These are phyloP conservation scores for Taiozyma onychis DNA, from an alignment of 1,139 yeast genomes.

Conservation along the genomic window DNA sequence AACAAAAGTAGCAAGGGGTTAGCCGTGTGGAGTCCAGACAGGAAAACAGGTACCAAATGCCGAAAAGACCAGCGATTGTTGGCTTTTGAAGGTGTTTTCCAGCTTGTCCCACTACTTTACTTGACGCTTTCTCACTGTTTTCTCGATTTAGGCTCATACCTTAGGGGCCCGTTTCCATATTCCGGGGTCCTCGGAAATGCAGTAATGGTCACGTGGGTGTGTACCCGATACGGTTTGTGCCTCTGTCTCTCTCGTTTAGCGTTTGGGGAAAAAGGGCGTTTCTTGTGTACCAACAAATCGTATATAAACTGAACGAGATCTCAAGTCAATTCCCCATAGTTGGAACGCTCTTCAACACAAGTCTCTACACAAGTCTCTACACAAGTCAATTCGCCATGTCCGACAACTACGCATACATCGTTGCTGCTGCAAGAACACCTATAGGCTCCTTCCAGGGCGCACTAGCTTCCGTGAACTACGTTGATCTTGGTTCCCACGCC, in stretches of 20 bases:
- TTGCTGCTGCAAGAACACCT: conserved; percentile 90
- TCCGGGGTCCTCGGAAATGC: neutral
- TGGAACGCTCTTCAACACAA: neutral
- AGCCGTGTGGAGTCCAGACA: neutral
- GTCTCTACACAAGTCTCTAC: neutral
- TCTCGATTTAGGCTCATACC: neutral
- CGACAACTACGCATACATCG: conserved; percentile 69
- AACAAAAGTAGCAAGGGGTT: neutral
- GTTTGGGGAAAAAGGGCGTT: neutral
- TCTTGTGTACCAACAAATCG: neutral
- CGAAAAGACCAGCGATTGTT: neutral
- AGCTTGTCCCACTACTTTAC: neutral
- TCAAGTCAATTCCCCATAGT: neutral
- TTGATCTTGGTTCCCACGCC: conserved; percentile 88
- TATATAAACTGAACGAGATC: neutral
- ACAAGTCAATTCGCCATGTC: conserved; percentile 22
- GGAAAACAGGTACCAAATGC: neutral
- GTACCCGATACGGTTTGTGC: neutral
- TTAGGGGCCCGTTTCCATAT: neutral
- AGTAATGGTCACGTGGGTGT: neutral
- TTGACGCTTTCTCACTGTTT: neutral
- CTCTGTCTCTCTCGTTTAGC: neutral
- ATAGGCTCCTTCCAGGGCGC: conserved; percentile 90
- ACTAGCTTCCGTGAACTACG: conserved; percentile 65
- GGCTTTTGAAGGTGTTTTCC: neutral